Evolutionary conservation across 108 stramenopile genomes (phyloP).

Genomic region (Nitzschia sp.): DNA sequence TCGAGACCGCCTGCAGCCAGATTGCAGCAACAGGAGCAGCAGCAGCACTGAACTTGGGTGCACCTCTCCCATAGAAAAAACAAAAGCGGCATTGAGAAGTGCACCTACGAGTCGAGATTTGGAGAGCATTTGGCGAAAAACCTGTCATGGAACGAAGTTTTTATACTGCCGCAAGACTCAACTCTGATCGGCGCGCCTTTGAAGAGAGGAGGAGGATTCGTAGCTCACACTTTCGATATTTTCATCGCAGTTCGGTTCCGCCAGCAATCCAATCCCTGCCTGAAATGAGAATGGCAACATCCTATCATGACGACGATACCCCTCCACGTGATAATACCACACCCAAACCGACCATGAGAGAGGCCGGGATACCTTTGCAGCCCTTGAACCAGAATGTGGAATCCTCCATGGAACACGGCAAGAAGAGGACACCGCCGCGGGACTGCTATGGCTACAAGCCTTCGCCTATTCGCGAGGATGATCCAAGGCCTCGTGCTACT

Average conservation of each 20-base stretch:
- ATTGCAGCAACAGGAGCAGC: not conserved
- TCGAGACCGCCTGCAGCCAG: not conserved
- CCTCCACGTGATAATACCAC: not conserved
- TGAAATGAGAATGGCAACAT: not conserved
- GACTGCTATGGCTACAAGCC: constrained; percentile 2
- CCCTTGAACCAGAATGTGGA: not conserved
- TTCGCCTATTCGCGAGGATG: not conserved
- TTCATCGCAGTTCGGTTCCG: not conserved
- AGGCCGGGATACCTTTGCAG: not conserved
- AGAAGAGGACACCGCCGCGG: not conserved
- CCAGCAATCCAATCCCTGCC: not conserved
- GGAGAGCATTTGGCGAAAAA: constrained; percentile 17
- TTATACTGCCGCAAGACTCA: constrained; percentile 8
- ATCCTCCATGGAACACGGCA: not conserved
- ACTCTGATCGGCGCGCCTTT: not conserved
- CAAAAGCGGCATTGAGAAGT: constrained; percentile 5
- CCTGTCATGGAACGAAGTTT: constrained; percentile 12
- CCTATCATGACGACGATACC: not conserved
- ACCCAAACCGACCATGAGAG: not conserved
- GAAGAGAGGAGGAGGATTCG: not conserved
- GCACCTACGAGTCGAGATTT: constrained; percentile 7
- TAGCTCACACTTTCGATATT: not conserved
- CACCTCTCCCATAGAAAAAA: not conserved
- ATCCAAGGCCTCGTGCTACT: not conserved
- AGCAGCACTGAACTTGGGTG: no score